Evolutionary conservation across 2,329 filamentous ascomycete genomes (phyloP).

Genomic region (Sporothrix mexicana): DNA sequence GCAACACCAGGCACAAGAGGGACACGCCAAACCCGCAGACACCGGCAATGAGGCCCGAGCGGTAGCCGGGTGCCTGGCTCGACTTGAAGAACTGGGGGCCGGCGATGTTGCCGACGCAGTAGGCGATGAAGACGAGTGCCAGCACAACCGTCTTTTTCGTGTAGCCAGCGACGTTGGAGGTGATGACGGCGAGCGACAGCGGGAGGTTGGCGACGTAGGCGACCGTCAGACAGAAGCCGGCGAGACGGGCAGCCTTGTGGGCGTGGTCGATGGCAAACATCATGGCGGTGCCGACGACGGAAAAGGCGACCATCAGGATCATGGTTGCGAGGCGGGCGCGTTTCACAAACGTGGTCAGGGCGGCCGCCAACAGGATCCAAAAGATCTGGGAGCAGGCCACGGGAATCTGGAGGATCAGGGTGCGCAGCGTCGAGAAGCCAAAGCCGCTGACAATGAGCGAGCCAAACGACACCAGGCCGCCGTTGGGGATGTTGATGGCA

Average conservation of each 20-base stretch:
- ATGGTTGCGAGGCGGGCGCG: neutral
- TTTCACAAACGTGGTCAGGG: neutral
- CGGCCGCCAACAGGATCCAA: neutral
- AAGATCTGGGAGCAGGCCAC: neutral
- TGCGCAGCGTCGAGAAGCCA: conserved; percentile 34
- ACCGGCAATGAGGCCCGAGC: conserved; percentile 6
- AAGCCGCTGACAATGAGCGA: conserved; percentile 37
- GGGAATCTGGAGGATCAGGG: neutral
- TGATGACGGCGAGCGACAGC: neutral
- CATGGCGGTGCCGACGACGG: neutral
- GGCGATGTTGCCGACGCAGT: conserved; percentile 61
- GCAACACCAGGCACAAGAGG: neutral
- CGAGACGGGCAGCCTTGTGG: neutral
- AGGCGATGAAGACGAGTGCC: conserved; percentile 7
- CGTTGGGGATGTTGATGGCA: conserved; percentile 36
- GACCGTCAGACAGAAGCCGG: neutral
- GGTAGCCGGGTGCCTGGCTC: conserved; percentile 54
- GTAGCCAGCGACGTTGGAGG: conserved; percentile 21
- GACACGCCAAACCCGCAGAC: neutral
- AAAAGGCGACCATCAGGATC: neutral
- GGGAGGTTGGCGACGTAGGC: neutral
- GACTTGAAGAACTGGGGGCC: conserved; percentile 62
- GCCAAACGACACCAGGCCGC: conserved; percentile 35
- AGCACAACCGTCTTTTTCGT: conserved; percentile 30
- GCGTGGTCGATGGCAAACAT: neutral